Percentiles rank a stretch among this genome's conserved stretches.
Conservation (phyloP, 129 eudicot species). For the Logfia minima region DNA sequence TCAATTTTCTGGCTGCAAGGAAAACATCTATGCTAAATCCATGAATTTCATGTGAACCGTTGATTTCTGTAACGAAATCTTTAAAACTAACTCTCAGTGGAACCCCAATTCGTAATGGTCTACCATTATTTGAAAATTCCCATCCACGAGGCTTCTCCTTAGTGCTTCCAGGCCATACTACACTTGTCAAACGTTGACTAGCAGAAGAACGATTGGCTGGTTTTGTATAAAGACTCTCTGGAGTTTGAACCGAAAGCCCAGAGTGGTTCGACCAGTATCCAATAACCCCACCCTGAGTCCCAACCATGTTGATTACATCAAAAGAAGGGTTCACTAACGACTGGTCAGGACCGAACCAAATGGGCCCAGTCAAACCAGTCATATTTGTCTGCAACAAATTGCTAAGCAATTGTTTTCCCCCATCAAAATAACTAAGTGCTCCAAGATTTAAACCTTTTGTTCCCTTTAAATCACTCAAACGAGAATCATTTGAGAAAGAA, state of each 20-base stretch:
- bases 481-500: conserved; percentile 62
- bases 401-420: conserved; percentile 51
- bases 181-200: conserved; percentile 47
- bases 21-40: conserved; percentile 77
- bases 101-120: conserved; percentile 60
- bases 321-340: conserved; percentile 54
- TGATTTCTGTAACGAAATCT: conserved; percentile 42
- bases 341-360: conserved; percentile 51
- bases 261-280: conserved; percentile 93
- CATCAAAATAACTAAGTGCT: conserved; percentile 69
- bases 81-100: conserved; percentile 63
- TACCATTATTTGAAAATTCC: conserved; percentile 74
- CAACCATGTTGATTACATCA: conserved; percentile 66
- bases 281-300: conserved; percentile 41
- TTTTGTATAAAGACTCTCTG: conserved; percentile 58
- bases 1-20: conserved; percentile 54
- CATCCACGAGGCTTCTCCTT: conserved; percentile 75
- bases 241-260: conserved; percentile 60
- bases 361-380: conserved; percentile 77
- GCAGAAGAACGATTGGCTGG: conserved; percentile 60
- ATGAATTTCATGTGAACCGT: conserved; percentile 34
- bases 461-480: conserved; percentile 33
- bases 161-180: conserved; percentile 82
- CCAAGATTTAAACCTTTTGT: conserved; percentile 52
- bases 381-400: conserved; percentile 50